phyloP scores from a whole-genome alignment of 345 rosid species.

The Brassica incana region DNA sequence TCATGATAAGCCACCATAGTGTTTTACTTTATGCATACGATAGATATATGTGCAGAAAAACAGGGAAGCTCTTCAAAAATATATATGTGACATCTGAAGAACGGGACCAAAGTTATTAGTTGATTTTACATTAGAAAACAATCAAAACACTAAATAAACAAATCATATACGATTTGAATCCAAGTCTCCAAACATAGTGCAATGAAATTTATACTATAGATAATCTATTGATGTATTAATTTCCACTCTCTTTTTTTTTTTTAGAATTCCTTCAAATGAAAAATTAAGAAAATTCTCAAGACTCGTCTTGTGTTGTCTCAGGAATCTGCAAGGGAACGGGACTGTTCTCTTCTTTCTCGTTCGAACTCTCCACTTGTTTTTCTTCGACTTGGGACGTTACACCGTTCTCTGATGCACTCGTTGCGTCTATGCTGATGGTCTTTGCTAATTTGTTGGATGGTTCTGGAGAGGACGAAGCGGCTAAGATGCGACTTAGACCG shows the following conservation, averaged over 20 bases:
- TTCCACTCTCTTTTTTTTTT: neutral
- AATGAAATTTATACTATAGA: neutral
- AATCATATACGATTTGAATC: neutral
- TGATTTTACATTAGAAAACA: too few species aligned
- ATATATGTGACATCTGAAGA: too few species aligned
- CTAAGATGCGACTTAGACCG: constrained; percentile 59
- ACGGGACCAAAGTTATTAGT: neutral
- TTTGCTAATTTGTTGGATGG: constrained; percentile 47
- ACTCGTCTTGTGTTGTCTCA: constrained; percentile 29
- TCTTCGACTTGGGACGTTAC: constrained; percentile 45
- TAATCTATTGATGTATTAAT: neutral
- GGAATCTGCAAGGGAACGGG: constrained; percentile 11
- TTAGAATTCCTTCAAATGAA: neutral
- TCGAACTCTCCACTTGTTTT: constrained; percentile 24
- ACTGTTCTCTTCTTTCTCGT: constrained; percentile 33
- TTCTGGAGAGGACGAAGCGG: constrained; percentile 53
- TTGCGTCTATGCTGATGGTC: constrained; percentile 2
- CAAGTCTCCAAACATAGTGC: constrained; percentile 10
- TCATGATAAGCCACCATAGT: neutral
- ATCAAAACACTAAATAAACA: too few species aligned
- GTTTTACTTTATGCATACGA: neutral
- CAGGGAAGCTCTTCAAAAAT: neutral
- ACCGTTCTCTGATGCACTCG: constrained; percentile 52
- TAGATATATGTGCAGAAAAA: neutral
- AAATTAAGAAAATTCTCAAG: constrained; percentile 11